Base-by-base conservation (phyloP, 1,284 basidiomycete genomes). In the Inonotus hispidus region DNA sequence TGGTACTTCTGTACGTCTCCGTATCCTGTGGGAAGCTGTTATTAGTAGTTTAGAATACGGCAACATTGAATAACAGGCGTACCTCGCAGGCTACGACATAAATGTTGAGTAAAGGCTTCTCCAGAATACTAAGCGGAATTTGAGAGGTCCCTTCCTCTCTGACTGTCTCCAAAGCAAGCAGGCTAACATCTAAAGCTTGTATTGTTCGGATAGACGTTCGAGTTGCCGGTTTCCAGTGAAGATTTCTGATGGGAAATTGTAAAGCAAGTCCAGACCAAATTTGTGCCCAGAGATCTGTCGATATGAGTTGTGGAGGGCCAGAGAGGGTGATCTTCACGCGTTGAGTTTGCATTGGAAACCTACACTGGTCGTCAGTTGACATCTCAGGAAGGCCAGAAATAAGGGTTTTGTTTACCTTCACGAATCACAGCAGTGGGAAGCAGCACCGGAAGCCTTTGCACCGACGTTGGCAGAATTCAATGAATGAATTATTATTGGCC, bases 41-140 rank as follows among this genome's bases (percentile, higher is more conserved):
- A 6, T 52, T 41, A 58, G 25, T 46, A 39, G 13, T 16, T 46
- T 3, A 3, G 0, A 27, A 39, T 38, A 47, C 4, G 35, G 1
- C 39, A 19, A 13, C 7, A 11, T 27, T 23, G 27, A 19, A 39
- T 14, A 37, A 50, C 19, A 54, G 8, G 69, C 71, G 69, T 71
- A 95, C 95, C 76, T 97, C 94, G 74, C 94, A 97, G 52, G 85
- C 79, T 43, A 93, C 85, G 64, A 97, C 80, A 69, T 90, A 95
- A 35, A 97, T 70, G 71, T 96, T 92, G 59, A 97, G 77, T 53
- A 97, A 75, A 0, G 94, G 93, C 67, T 83, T 87, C 69, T 93
- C 93, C 59, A 97, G 75, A n/a, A 97, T 71, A 25, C 88, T 88
- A 35, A 82, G 80, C 7, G 90, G 90, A 56, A 92, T 74, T 71